Evolutionary conservation across 768 basidiomycete species (phyloP).

Genomic region (Tubosaeta sp.): DNA sequence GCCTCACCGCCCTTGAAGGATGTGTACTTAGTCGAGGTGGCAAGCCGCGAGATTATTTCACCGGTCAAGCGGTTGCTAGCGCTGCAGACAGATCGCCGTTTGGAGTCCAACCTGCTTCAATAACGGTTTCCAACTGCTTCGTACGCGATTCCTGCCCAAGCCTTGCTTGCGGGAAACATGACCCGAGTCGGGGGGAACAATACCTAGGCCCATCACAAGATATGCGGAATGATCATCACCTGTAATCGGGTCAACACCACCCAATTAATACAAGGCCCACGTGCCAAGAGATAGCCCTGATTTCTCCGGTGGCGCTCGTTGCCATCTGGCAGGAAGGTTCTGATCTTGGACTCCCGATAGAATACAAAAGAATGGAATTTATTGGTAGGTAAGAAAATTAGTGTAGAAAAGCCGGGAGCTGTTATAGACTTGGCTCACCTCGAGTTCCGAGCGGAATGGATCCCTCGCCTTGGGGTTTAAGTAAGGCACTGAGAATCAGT

Average conservation of each 20-base stretch:
- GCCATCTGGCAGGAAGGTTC: background rate
- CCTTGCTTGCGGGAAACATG: background rate
- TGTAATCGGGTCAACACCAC: background rate
- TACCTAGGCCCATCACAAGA: too few relatives aligned
- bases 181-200: too few relatives aligned
- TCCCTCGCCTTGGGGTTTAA: background rate
- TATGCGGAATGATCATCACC: too few relatives aligned
- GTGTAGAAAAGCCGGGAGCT: background rate
- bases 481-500: background rate
- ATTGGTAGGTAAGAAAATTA: background rate
- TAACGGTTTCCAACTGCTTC: background rate
- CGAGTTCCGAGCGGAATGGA: background rate
- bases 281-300: background rate
- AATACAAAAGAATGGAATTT: background rate
- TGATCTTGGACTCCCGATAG: background rate
- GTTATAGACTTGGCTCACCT: background rate
- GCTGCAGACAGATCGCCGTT: too few relatives aligned
- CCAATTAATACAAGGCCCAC: background rate
- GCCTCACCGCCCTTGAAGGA: too few relatives aligned
- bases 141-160: too few relatives aligned
- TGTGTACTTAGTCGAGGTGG: too few relatives aligned
- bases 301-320: background rate
- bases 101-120: background rate
- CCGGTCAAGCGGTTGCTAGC: too few relatives aligned
- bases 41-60: too few relatives aligned